phyloP scores from a whole-genome alignment of 2,329 filamentous ascomycete genomes.

The Helotiales sp. region DNA sequence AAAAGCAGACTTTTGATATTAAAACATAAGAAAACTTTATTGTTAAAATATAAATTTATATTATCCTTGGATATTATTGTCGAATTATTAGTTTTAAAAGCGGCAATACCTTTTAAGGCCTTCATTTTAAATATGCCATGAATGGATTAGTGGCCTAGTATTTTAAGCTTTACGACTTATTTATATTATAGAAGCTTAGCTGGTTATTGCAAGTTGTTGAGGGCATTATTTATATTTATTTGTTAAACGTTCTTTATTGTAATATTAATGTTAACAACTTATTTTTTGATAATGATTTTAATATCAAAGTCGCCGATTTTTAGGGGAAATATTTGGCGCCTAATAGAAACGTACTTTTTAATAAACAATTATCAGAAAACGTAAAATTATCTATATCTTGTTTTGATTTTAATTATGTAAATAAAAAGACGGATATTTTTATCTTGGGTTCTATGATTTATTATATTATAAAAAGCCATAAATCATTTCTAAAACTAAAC shows the following conservation, averaged over 20 bases:
- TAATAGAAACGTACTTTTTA: slow-evolving; percentile 10
- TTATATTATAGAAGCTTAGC: not conserved
- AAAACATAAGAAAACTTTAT: no score
- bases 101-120: not conserved
- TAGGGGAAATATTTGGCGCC: slow-evolving; percentile 18
- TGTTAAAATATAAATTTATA: slow-evolving; percentile 7
- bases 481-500: slow-evolving; percentile 34
- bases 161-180: not conserved
- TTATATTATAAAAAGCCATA: slow-evolving; percentile 31
- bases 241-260: slow-evolving; percentile 8
- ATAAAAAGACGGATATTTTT: slow-evolving; percentile 36
- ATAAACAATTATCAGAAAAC: slow-evolving; percentile 28
- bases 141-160: slow-evolving; percentile 16
- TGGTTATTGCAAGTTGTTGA: slow-evolving; percentile 16
- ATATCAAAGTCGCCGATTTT: slow-evolving; percentile 30
- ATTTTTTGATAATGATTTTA: slow-evolving; percentile 24
- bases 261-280: slow-evolving; percentile 17
- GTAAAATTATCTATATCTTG: slow-evolving; percentile 35
- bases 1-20: not conserved
- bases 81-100: slow-evolving; percentile 16
- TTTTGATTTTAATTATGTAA: slow-evolving; percentile 21
- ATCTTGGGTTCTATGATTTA: slow-evolving; percentile 37
- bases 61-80: not conserved
- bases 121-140: slow-evolving; percentile 5
- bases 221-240: slow-evolving; percentile 6